phyloP scores from a whole-genome alignment of 1,139 yeast genomes.

The Schwanniomyces etchellsii region DNA sequence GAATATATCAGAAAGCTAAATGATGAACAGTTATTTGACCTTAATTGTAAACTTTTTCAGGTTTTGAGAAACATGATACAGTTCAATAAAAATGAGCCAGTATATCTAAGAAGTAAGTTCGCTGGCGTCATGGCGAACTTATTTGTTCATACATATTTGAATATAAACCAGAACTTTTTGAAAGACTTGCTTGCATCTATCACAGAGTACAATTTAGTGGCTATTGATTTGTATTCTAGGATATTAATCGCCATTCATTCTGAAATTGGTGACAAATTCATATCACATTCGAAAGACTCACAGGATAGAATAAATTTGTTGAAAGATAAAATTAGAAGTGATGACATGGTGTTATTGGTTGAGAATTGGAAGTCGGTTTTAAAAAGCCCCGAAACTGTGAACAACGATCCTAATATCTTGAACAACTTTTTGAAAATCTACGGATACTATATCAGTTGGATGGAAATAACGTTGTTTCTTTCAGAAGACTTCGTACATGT shows the following conservation, averaged over 20 bases:
- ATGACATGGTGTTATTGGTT: constrained; percentile 68
- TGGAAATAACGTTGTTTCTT: constrained; percentile 78
- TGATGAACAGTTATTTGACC: constrained; percentile 39
- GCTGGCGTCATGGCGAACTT: constrained; percentile 68
- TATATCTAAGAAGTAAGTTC: constrained; percentile 70
- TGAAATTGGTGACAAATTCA: constrained; percentile 90
- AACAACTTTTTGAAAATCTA: constrained; percentile 60
- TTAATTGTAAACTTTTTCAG: constrained; percentile 37
- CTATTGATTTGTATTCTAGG: constrained; percentile 74
- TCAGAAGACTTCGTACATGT: constrained; percentile 58
- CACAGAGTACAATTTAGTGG: constrained; percentile 35
- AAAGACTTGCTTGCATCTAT: constrained; percentile 48
- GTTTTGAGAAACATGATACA: constrained; percentile 28
- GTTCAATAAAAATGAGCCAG: constrained; percentile 42
- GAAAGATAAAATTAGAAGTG: constrained; percentile 75
- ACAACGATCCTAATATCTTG: constrained; percentile 39
- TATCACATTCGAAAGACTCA: constrained; percentile 56
- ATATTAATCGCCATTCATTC: constrained; percentile 72
- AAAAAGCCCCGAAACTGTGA: constrained; percentile 14
- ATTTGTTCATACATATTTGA: constrained; percentile 61
- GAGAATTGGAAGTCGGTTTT: constrained; percentile 65
- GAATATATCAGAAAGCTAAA: constrained; percentile 51
- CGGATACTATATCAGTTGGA: constrained; percentile 92
- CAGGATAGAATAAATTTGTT: constrained; percentile 64
- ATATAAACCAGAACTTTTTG: constrained; percentile 62